These are phyloP conservation scores for Neurospora sp. DNA, from an alignment of 495 filamentous ascomycete genomes.

Conservation along the genomic window DNA sequence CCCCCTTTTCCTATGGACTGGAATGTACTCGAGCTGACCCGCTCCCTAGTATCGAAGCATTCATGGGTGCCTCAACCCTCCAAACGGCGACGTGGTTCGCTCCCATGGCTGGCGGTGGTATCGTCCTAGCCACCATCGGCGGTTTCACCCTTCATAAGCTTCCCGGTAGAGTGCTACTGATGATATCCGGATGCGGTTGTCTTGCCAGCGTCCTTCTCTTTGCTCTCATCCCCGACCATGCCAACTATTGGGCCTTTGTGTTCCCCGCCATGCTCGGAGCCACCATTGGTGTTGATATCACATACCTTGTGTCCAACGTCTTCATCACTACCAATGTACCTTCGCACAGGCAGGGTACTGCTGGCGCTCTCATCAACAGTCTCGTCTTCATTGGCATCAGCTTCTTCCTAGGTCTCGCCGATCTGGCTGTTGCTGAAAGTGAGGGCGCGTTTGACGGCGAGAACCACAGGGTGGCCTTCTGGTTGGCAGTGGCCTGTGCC, in stretches of 20 bases:
- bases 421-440: constrained; percentile 49
- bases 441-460: constrained; percentile 29
- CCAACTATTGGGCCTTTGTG: constrained; percentile 52
- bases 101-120: constrained; percentile 67
- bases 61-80: constrained; percentile 56
- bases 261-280: constrained; percentile 76
- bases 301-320: constrained; percentile 73
- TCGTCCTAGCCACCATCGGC: constrained; percentile 58
- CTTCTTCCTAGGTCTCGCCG: constrained; percentile 66
- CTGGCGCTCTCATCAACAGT: constrained; percentile 51
- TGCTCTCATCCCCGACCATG: constrained; percentile 53
- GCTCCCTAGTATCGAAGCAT: constrained; percentile 46
- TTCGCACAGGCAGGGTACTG: constrained; percentile 59
- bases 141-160: constrained; percentile 71
- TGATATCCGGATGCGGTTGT: constrained; percentile 57
- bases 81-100: constrained; percentile 69
- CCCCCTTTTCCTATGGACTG: neutral
- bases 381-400: constrained; percentile 72
- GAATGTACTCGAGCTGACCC: neutral
- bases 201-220: constrained; percentile 59
- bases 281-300: constrained; percentile 76
- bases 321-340: constrained; percentile 74
- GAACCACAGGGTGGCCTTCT: constrained; percentile 57
- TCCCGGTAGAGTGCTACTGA: constrained; percentile 58
- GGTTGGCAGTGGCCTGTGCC: constrained; percentile 54